A percentile compares a stretch with the other conserved stretches of the same genome.
Evolutionary conservation across 2,329 filamentous ascomycete species (phyloP).

Genomic region (Aspergillus brasiliensis): DNA sequence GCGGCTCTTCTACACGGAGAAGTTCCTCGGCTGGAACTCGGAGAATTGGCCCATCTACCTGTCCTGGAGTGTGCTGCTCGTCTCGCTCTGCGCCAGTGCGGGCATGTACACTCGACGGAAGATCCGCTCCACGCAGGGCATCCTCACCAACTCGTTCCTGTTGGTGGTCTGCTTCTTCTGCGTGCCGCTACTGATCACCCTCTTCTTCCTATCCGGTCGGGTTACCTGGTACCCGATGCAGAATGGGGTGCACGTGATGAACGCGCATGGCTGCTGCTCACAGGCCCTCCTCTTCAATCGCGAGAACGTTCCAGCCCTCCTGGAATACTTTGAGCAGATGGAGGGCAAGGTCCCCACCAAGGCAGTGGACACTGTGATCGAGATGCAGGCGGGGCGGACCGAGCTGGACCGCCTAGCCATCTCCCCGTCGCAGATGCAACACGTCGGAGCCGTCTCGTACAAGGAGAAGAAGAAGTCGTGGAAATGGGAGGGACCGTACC

Average conservation of each 20-base stretch:
- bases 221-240: slow-evolving; percentile 42
- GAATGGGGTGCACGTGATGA: slow-evolving; percentile 44
- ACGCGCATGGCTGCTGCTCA: slow-evolving; percentile 48
- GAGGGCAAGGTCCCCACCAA: slow-evolving; percentile 15
- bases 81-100: slow-evolving; percentile 20
- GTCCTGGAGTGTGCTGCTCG: slow-evolving; percentile 31
- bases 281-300: slow-evolving; percentile 50
- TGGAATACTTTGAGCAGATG: slow-evolving; percentile 18
- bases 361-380: slow-evolving; percentile 25
- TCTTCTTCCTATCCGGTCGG: slow-evolving; percentile 48
- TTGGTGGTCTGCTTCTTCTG: slow-evolving; percentile 32
- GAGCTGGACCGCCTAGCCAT: slow-evolving; percentile 23
- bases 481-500: slow-evolving; percentile 20
- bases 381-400: slow-evolving; percentile 18
- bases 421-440: slow-evolving; percentile 28
- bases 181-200: slow-evolving; percentile 32
- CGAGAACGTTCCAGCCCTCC: slow-evolving; percentile 20
- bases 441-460: slow-evolving; percentile 27
- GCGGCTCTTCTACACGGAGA: slow-evolving; percentile 51
- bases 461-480: slow-evolving; percentile 24
- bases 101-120: slow-evolving; percentile 20
- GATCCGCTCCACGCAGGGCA: slow-evolving; percentile 17
- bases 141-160: slow-evolving; percentile 28
- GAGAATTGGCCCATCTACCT: slow-evolving; percentile 45
- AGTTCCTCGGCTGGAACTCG: slow-evolving; percentile 50